These are phyloP conservation scores for Asclepias syriaca DNA, from an alignment of 257 asterid species.

Conservation along the genomic window DNA sequence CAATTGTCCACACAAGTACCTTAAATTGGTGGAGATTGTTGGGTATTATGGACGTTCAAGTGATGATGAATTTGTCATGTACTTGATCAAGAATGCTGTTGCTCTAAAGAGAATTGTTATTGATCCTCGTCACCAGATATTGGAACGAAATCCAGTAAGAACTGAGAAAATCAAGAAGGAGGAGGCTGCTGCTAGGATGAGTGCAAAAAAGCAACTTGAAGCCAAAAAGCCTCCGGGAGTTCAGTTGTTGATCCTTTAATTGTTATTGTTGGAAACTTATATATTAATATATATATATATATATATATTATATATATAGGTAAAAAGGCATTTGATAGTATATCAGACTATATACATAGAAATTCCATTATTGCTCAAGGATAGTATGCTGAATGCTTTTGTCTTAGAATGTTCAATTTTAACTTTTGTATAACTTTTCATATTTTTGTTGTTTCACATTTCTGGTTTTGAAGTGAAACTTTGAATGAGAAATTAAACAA, in stretches of 20 bases:
- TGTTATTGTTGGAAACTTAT: neutral
- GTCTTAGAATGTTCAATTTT: neutral
- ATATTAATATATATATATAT: neutral
- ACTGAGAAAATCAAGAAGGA: slow-evolving; percentile 32
- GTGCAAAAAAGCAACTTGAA: slow-evolving; percentile 39
- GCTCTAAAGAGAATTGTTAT: slow-evolving; percentile 34
- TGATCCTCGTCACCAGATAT: slow-evolving; percentile 46
- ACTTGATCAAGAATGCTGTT: slow-evolving; percentile 43
- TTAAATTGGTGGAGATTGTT: slow-evolving; percentile 42
- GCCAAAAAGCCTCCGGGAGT: slow-evolving; percentile 35
- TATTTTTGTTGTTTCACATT: neutral
- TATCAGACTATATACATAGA: neutral
- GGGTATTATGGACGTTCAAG: slow-evolving; percentile 53
- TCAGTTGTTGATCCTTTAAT: slow-evolving; percentile 36
- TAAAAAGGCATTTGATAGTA: neutral
- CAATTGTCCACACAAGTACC: slow-evolving; percentile 24
- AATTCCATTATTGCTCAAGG: neutral
- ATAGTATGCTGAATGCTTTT: neutral
- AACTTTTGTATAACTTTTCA: neutral
- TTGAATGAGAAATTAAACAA: neutral
- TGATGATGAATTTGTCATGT: slow-evolving; percentile 43
- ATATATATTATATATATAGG: too few species aligned
- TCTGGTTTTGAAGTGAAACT: neutral
- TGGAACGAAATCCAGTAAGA: slow-evolving; percentile 33
- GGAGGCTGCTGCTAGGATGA: slow-evolving; percentile 39